Percentiles rank a stretch among this genome's conserved stretches.
These are phyloP conservation scores for Globisporangium spinosum DNA, from an alignment of 352 stramenopile species.

Conservation along the genomic window DNA sequence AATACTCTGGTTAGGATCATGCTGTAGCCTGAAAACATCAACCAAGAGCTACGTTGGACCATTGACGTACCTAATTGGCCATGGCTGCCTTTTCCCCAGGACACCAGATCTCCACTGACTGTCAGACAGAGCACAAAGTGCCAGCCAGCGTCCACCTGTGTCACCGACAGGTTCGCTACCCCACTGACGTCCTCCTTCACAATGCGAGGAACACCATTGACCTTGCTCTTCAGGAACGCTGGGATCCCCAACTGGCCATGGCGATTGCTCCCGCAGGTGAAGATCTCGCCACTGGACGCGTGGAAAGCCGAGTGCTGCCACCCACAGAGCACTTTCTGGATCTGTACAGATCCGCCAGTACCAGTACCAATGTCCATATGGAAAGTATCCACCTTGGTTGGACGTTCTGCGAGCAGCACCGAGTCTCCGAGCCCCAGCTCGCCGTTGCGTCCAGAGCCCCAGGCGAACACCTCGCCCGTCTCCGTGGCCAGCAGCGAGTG, in stretches of 20 bases:
- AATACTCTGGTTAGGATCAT: neutral
- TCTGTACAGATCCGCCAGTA: neutral
- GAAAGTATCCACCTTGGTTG: slow-evolving; percentile 26
- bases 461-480: slow-evolving; percentile 53
- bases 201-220: slow-evolving; percentile 24
- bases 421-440: slow-evolving; percentile 58
- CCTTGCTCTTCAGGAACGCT: slow-evolving; percentile 11
- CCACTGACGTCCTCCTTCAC: slow-evolving; percentile 14
- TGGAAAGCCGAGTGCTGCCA: slow-evolving; percentile 81
- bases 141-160: slow-evolving; percentile 64
- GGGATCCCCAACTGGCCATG: slow-evolving; percentile 65
- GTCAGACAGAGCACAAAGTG: slow-evolving; percentile 68
- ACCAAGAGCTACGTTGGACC: neutral
- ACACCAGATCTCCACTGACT: slow-evolving; percentile 25
- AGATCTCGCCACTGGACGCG: slow-evolving; percentile 30
- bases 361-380: neutral
- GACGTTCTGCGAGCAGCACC: slow-evolving; percentile 22
- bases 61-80: slow-evolving; percentile 51
- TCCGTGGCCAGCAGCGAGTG: slow-evolving; percentile 59
- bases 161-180: slow-evolving; percentile 17
- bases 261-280: slow-evolving; percentile 68
- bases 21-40: neutral
- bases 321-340: slow-evolving; percentile 48
- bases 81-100: slow-evolving; percentile 78
- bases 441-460: slow-evolving; percentile 66